Evolutionary conservation across 441 rosid genomes (phyloP).

Genomic region (Adansonia madagascariensis): DNA sequence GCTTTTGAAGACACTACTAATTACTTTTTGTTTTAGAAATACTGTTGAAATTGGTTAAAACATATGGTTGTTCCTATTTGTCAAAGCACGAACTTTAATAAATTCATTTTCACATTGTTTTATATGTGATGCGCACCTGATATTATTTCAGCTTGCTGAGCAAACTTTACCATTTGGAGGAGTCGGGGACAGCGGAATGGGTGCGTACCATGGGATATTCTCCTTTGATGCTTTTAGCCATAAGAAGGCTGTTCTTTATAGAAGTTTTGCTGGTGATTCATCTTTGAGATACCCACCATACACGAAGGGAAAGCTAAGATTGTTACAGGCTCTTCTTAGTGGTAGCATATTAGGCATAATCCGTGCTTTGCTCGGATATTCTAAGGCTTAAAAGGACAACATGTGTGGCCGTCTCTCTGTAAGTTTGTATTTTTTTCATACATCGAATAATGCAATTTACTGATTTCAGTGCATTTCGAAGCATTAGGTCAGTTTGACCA

Average conservation of each 20-base stretch:
- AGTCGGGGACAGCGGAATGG: constrained; percentile 84
- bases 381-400: constrained; percentile 3
- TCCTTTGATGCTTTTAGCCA: constrained; percentile 81
- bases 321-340: constrained; percentile 51
- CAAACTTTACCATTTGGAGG: constrained; percentile 79
- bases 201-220: constrained; percentile 78
- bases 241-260: constrained; percentile 67
- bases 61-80: background rate
- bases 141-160: constrained; percentile 51
- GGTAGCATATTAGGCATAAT: constrained; percentile 43
- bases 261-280: constrained; percentile 56
- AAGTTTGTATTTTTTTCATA: no score
- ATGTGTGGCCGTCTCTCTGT: background rate
- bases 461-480: background rate
- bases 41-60: background rate
- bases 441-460: background rate
- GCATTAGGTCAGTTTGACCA: background rate
- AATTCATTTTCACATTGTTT: background rate
- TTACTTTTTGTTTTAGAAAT: background rate
- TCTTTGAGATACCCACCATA: constrained; percentile 70
- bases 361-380: constrained; percentile 40
- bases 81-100: background rate
- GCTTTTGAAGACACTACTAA: background rate
- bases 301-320: constrained; percentile 44
- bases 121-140: constrained; percentile 21